These are phyloP conservation scores for Epichloe gansuensis DNA, from an alignment of 2,329 filamentous ascomycete species.

Conservation along the genomic window DNA sequence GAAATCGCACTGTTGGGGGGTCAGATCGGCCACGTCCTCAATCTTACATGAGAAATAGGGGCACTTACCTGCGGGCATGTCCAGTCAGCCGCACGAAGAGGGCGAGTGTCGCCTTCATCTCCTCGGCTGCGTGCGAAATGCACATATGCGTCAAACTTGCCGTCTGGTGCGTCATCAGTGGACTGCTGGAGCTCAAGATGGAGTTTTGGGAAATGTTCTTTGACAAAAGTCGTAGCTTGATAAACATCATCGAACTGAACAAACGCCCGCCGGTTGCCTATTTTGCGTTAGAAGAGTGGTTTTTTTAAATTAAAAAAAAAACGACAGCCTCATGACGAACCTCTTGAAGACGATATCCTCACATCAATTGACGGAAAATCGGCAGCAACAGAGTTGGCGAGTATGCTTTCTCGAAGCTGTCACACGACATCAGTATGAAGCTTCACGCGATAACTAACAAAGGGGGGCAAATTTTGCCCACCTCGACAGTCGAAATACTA, in stretches of 20 bases:
- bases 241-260: slow-evolving; percentile 28
- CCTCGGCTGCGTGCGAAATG: slow-evolving; percentile 27
- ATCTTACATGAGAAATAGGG: neutral
- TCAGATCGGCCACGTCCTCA: neutral
- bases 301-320: neutral
- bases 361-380: slow-evolving; percentile 26
- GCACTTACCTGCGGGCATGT: slow-evolving; percentile 20
- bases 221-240: slow-evolving; percentile 28
- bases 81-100: slow-evolving; percentile 19
- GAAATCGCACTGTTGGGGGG: slow-evolving; percentile 20
- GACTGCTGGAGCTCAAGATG: slow-evolving; percentile 21
- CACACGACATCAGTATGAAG: neutral
- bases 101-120: slow-evolving; percentile 20
- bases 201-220: slow-evolving; percentile 29
- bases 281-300: neutral
- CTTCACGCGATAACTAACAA: neutral
- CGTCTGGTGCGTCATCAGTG: slow-evolving; percentile 27
- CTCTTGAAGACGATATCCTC: slow-evolving; percentile 23
- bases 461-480: slow-evolving; percentile 14
- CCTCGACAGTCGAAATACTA: slow-evolving; percentile 37
- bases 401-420: slow-evolving; percentile 25
- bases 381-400: slow-evolving; percentile 21
- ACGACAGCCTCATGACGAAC: slow-evolving; percentile 10
- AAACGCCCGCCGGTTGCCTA: slow-evolving; percentile 28
- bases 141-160: slow-evolving; percentile 24